phyloP scores from a whole-genome alignment of 192 early-diverging fungal species.

The Entomortierella beljakovae region DNA sequence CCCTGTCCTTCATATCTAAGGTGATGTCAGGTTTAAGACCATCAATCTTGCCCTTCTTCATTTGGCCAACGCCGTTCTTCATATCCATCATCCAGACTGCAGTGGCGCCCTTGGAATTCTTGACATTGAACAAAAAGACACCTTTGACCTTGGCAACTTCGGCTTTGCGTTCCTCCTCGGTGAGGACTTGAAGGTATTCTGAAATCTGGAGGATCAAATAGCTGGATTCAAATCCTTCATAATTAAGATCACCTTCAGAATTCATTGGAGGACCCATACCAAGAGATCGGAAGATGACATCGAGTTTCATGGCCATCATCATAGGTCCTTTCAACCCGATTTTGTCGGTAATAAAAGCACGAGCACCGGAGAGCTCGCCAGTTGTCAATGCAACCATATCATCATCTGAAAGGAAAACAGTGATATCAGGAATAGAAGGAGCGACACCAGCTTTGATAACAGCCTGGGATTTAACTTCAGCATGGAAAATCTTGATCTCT shows the following conservation, averaged over 20 bases:
- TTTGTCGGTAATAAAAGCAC: slow-evolving; percentile 92
- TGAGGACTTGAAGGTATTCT: slow-evolving; percentile 41
- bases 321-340: slow-evolving; percentile 85
- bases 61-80: slow-evolving; percentile 77
- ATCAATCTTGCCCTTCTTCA: slow-evolving; percentile 72
- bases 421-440: slow-evolving; percentile 75
- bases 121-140: slow-evolving; percentile 89
- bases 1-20: slow-evolving; percentile 78
- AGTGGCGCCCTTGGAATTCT: slow-evolving; percentile 71
- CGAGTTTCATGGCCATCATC: slow-evolving; percentile 80
- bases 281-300: slow-evolving; percentile 67
- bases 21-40: slow-evolving; percentile 79
- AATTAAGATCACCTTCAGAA: slow-evolving; percentile 30
- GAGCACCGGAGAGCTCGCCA: slow-evolving; percentile 84
- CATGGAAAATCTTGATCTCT: slow-evolving; percentile 80
- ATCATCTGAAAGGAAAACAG: slow-evolving; percentile 76
- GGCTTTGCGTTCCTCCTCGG: slow-evolving; percentile 47
- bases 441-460: slow-evolving; percentile 66
- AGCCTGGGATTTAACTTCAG: slow-evolving; percentile 71
- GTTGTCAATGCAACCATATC: slow-evolving; percentile 87
- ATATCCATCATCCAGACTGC: slow-evolving; percentile 90
- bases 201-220: slow-evolving; percentile 46
- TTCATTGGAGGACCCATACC: slow-evolving; percentile 49
- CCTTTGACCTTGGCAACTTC: slow-evolving; percentile 72
- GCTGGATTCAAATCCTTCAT: slow-evolving; percentile 49